Evolutionary conservation across 1,284 basidiomycete species (phyloP).

Genomic region (Malassezia equina): DNA sequence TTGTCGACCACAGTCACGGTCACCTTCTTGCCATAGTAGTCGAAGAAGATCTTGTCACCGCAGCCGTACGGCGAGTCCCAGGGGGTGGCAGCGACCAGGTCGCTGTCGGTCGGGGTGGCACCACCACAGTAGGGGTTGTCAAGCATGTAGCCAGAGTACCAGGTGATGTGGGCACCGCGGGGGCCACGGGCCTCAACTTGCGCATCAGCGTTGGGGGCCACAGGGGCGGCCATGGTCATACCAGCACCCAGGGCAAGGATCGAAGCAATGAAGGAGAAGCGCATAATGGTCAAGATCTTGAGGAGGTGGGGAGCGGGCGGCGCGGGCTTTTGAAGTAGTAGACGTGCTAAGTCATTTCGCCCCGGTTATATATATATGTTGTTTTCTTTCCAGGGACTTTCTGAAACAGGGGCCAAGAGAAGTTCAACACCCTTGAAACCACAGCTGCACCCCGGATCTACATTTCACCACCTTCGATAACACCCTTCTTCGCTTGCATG

Average conservation of each 20-base stretch:
- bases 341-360: background rate
- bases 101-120: conserved; percentile 27
- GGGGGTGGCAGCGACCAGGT: conserved; percentile 30
- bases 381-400: background rate
- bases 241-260: conserved; percentile 7
- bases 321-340: background rate
- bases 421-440: background rate
- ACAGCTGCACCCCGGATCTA: background rate
- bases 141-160: conserved; percentile 35
- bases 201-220: background rate
- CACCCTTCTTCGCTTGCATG: background rate
- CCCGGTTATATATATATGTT: background rate
- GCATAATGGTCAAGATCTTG: conserved; percentile 4
- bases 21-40: conserved; percentile 34
- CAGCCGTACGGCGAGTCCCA: conserved; percentile 30
- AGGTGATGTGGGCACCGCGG: conserved; percentile 24
- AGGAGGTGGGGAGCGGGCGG: background rate
- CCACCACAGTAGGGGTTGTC: conserved; percentile 38
- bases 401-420: background rate
- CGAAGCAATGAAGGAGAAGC: conserved; percentile 6
- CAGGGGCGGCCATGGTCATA: conserved; percentile 2
- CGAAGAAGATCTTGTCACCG: conserved; percentile 32
- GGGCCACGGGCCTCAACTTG: conserved; percentile 19
- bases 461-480: background rate
- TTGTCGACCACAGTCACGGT: conserved; percentile 32